Evolutionary conservation across 805 yeast genomes (phyloP), one percentile per base, ranked within the genome.

Genomic region (Starmerella roubikii): DNA sequence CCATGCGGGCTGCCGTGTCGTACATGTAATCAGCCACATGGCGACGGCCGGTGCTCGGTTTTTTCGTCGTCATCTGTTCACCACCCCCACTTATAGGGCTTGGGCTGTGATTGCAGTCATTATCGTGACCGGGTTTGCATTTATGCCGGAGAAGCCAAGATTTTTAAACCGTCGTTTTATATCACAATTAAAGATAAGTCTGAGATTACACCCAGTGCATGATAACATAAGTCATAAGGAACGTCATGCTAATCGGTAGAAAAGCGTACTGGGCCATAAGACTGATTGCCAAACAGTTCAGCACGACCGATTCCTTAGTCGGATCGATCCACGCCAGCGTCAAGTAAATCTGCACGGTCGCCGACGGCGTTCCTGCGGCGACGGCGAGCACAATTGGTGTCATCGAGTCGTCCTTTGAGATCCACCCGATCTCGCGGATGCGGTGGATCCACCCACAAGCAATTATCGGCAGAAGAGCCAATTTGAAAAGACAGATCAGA

Each of bases 321-420:
- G 78, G 72, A 24, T 49, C 51, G 2, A 48, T 30, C 1, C 86
- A 76, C 53, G 83, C 76, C 2, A 94, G 88, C 2, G 97, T 86
- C 48, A 86, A 68, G 58, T 85, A 88, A 13, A 88, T 77, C 52
- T 84, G 77, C 0, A 91, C 69, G 0, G 96, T 88, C 0, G 95
- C 93, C 37, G 82, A 77, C 0, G 97, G 97, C 42, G 83, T 69
- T 0, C 88, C 78, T 56, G 76, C 80, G 11, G 77, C 74, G 23
- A 86, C 64, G 24, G 79, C 77, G 52, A 79, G 67, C 4, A 86
- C 77, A 51, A 88, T 78, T 31, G 78, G 68, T 10, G 83, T 68
- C 45, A 84, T 68, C 6, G 60, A 55, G 48, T 78, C 76, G 24
- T 60, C 61, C 28, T 63, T 54, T 8, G 65, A 74, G 39, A 78